phyloP scores from a whole-genome alignment of 139 green algal species.

The Chlamydomonas incerta region DNA sequence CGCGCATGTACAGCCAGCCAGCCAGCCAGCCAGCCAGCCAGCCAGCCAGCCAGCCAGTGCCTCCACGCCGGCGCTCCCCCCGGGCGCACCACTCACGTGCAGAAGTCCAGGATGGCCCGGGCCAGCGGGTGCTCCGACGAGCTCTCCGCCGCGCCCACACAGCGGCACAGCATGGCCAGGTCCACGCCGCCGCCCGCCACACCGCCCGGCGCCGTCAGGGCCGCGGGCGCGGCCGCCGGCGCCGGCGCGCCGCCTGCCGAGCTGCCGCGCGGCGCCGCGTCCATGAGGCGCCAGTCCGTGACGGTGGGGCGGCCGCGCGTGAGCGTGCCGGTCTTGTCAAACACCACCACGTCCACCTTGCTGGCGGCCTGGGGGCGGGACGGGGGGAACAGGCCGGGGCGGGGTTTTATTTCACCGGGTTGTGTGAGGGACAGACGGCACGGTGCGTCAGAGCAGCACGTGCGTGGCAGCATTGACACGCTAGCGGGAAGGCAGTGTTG shows the following conservation, averaged over 20 bases:
- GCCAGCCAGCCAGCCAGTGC: too few relatives aligned
- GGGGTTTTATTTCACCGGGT: neutral
- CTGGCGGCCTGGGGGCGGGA: conserved; percentile 12
- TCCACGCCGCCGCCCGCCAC: neutral
- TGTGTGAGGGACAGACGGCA: too few relatives aligned
- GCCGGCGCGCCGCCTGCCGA: too few relatives aligned
- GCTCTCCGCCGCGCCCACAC: conserved; percentile 80
- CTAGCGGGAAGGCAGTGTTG: too few relatives aligned
- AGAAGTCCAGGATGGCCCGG: conserved; percentile 76
- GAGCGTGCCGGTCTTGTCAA: conserved; percentile 97
- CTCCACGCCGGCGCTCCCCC: too few relatives aligned
- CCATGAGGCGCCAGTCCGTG: conserved; percentile 62
- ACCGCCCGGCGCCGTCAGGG: too few relatives aligned
- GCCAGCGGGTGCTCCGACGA: conserved; percentile 93
- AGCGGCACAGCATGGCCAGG: conserved; percentile 43
- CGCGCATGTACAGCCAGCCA: too few relatives aligned
- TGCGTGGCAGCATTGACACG: too few relatives aligned
- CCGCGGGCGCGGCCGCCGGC: neutral
- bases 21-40: too few relatives aligned
- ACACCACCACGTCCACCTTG: conserved; percentile 84
- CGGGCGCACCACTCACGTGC: neutral
- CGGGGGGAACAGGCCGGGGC: neutral
- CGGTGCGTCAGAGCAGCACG: too few relatives aligned
- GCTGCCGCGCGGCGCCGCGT: neutral
- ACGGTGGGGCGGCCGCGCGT: conserved; percentile 69